Evolutionary conservation across 2,329 filamentous ascomycete species (phyloP).

Genomic region (Colletotrichum chrysophilum): DNA sequence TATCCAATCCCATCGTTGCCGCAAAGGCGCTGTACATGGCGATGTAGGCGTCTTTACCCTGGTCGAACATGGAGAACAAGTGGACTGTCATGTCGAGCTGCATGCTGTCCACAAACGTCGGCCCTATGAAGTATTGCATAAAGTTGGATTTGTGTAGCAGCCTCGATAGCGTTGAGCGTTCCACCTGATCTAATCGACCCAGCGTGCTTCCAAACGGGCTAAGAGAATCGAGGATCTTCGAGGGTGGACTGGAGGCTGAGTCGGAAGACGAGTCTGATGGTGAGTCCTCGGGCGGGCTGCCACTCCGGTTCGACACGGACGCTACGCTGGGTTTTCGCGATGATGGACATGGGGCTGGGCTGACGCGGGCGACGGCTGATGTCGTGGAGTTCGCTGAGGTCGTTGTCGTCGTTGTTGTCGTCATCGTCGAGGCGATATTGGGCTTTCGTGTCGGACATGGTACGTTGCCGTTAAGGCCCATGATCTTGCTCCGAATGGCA

Average conservation of each 20-base stretch:
- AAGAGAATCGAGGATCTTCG: slow-evolving; percentile 14
- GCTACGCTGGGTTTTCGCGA: background rate
- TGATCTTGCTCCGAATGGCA: slow-evolving; percentile 8
- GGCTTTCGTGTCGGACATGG: background rate
- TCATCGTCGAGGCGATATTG: background rate
- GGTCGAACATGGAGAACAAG: slow-evolving; percentile 17
- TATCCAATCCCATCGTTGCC: slow-evolving; percentile 6
- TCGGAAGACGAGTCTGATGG: slow-evolving; percentile 16
- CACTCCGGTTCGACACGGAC: background rate
- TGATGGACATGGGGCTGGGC: background rate
- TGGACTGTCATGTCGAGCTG: slow-evolving; percentile 18
- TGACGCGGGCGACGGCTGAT: background rate
- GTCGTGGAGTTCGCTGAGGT: background rate
- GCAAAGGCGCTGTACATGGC: slow-evolving; percentile 19
- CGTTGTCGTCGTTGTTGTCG: background rate
- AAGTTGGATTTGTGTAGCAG: slow-evolving; percentile 18
- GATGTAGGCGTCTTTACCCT: slow-evolving; percentile 19
- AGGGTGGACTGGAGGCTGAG: slow-evolving; percentile 11
- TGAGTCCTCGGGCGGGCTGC: slow-evolving; percentile 14
- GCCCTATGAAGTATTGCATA: slow-evolving; percentile 15
- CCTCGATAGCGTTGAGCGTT: background rate
- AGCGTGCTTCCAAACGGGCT: slow-evolving; percentile 10
- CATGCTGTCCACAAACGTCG: slow-evolving; percentile 18
- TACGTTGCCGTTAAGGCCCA: background rate
- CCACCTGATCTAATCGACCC: background rate